Conservation (phyloP, 768 basidiomycete species). For the Tricholoma sp. region DNA sequence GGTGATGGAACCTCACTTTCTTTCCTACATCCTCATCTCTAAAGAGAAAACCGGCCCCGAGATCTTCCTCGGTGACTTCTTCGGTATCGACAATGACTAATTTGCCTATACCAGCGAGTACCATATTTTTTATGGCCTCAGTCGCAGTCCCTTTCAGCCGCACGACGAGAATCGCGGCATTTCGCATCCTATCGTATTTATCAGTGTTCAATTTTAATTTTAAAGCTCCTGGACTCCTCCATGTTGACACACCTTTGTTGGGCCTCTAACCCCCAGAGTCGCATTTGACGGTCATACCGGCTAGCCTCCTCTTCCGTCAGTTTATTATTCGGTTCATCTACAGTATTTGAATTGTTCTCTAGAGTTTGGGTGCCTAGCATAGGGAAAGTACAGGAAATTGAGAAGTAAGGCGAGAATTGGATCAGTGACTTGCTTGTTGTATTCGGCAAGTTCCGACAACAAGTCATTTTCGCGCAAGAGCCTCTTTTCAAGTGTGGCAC, state of each 20-base stretch:
- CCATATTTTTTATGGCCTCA: slow-evolving; percentile 96
- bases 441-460: not conserved
- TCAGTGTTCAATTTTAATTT: slow-evolving; percentile 11
- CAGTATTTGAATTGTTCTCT: slow-evolving; percentile 5
- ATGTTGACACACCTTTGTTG: slow-evolving; percentile 63
- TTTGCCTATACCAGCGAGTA: slow-evolving; percentile 91
- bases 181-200: slow-evolving; percentile 70
- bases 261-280: slow-evolving; percentile 96
- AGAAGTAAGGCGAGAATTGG: not conserved
- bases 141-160: slow-evolving; percentile 80
- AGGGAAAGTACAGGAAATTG: not conserved
- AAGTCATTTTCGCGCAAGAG: not conserved
- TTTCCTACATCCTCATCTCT: slow-evolving; percentile 89
- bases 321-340: slow-evolving; percentile 25
- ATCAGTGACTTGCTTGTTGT: too few species aligned
- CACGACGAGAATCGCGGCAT: slow-evolving; percentile 82
- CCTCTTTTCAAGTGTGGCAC: too few species aligned
- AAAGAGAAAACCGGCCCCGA: slow-evolving; percentile 91
- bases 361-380: slow-evolving; percentile 5
- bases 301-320: slow-evolving; percentile 71
- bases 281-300: slow-evolving; percentile 94
- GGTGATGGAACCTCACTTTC: slow-evolving; percentile 51
- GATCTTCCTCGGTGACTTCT: slow-evolving; percentile 75
- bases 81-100: slow-evolving; percentile 79
- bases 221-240: slow-evolving; percentile 7